phyloP scores from a whole-genome alignment of 192 early-diverging fungal genomes.

The Linnemannia hyalina region DNA sequence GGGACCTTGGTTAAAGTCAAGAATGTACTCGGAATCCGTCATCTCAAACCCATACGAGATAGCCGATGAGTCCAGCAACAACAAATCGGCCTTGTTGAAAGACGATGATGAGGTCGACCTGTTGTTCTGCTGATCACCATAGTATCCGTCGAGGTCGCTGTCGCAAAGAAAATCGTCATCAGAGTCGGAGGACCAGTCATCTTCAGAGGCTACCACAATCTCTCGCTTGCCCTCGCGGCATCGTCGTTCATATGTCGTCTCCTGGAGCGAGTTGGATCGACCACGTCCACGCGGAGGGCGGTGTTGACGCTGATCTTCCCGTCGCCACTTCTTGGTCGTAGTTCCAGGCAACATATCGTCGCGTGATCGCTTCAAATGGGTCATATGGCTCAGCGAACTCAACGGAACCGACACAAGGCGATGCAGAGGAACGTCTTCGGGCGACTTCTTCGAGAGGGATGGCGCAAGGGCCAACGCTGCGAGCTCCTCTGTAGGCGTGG shows the following conservation, averaged over 20 bases:
- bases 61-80: slow-evolving; percentile 44
- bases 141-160: background rate
- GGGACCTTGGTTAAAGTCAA: slow-evolving; percentile 49
- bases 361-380: background rate
- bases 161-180: slow-evolving; percentile 27
- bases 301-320: background rate
- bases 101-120: no score
- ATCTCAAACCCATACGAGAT: slow-evolving; percentile 56
- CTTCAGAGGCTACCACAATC: slow-evolving; percentile 34
- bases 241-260: slow-evolving; percentile 21
- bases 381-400: background rate
- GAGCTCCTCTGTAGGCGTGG: background rate
- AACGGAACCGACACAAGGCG: background rate
- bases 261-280: background rate
- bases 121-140: background rate
- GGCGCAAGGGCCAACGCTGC: background rate
- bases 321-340: background rate
- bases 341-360: background rate
- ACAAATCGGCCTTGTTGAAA: background rate
- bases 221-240: slow-evolving; percentile 34
- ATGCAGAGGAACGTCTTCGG: background rate
- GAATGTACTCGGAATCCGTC: slow-evolving; percentile 46
- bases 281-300: background rate
- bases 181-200: slow-evolving; percentile 43
- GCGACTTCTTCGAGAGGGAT: background rate